Base-by-base conservation (phyloP, 768 basidiomycete genomes). In the Podaxis sp. region DNA sequence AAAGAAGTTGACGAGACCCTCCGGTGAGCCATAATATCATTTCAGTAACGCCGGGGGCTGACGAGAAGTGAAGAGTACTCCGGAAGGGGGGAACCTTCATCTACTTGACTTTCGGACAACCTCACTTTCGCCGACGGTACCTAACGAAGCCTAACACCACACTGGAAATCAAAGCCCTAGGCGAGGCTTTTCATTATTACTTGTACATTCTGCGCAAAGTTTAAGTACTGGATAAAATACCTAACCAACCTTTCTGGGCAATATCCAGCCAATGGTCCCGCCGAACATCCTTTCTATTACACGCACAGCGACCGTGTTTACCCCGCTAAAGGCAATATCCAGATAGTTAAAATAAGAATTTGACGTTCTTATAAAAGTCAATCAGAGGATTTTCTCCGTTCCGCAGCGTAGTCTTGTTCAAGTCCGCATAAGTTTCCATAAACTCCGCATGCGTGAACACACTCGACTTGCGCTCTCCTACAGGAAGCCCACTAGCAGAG, bases 361-460 rank as follows among this genome's bases (percentile, higher is more conserved):
- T 95, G 64, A 95, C 95, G 77, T 97, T 97, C 75, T 90, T 85
- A 74, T 97, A 98, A 74, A 89, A 95, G 67, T 89, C 87, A 60
- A 95, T 70, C 82, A 97, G 81, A 6, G 95, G 93, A 72, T 95
- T 96, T 75, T 92, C 92, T 56, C 95, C 93, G 72, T 85, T 95
- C 65, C 77, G 79, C 58, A 95, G 75, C 50, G 80, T 81, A 22
- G 96, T 97, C 73, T 77, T 80, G 64, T 77, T 78, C 37, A 93
- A 70, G 64, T 94, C 87, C 41, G 87, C 95, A 71, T 93, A 99
- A 52, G 89, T 88, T 69, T 85, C 83, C 80, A 98, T 77, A 72
- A 99, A 99, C 73, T 96, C 90, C 41, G 88, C 82, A 71, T 99
- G 96, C 11, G 86, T 88, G 71, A 91, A 93, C 52, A 99, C 91